A percentile compares a stretch with the other conserved stretches of the same genome.
These are phyloP conservation scores for Leishmania gerbilli DNA, from an alignment of 208 protist genomes.

Conservation along the genomic window DNA sequence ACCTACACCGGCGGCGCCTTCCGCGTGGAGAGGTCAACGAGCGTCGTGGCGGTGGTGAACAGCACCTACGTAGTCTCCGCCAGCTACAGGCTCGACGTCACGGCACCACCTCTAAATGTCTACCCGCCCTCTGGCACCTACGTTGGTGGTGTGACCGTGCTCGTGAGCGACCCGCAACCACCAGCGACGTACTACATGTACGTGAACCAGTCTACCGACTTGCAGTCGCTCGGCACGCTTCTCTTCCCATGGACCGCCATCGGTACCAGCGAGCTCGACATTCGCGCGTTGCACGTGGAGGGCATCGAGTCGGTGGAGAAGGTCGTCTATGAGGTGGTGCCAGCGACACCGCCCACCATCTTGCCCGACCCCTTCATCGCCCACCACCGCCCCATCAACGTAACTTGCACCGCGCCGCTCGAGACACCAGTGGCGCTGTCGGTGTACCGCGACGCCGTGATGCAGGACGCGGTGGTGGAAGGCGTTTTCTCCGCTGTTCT, in stretches of 20 bases:
- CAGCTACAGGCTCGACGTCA: slow-evolving; percentile 41
- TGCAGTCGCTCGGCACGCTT: slow-evolving; percentile 17
- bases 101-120: slow-evolving; percentile 37
- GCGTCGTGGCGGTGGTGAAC: slow-evolving; percentile 55
- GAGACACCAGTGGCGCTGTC: slow-evolving; percentile 17
- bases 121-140: slow-evolving; percentile 58
- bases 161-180: slow-evolving; percentile 40
- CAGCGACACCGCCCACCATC: slow-evolving; percentile 33
- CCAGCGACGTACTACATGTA: slow-evolving; percentile 45
- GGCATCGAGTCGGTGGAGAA: slow-evolving; percentile 33
- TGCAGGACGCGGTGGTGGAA: slow-evolving; percentile 21
- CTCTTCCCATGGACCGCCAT: slow-evolving; percentile 31
- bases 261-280: slow-evolving; percentile 34
- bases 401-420: slow-evolving; percentile 49
- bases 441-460: slow-evolving; percentile 10
- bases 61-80: slow-evolving; percentile 21
- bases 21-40: slow-evolving; percentile 46
- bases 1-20: slow-evolving; percentile 42
- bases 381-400: slow-evolving; percentile 34
- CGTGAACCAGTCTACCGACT: slow-evolving; percentile 38
- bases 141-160: slow-evolving; percentile 51
- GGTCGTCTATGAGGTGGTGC: slow-evolving; percentile 42
- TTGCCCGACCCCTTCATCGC: slow-evolving; percentile 20
- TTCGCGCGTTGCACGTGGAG: slow-evolving; percentile 45
- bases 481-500: slow-evolving; percentile 18